Conservation (phyloP, 768 basidiomycete species). For the Tricholoma saponaceum region DNA sequence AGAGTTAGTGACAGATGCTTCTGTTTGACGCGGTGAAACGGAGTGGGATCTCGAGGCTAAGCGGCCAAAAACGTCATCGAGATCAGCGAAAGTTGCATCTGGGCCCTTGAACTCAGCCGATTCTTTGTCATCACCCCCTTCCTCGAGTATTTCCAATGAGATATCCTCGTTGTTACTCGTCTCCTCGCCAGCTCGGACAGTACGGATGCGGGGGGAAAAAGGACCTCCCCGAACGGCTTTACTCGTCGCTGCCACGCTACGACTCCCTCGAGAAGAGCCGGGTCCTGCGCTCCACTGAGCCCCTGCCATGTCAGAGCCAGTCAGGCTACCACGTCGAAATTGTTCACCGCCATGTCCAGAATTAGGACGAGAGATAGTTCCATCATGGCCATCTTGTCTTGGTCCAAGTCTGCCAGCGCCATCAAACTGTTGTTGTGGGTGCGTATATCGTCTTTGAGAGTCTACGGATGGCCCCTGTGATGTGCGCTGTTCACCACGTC, state of each 20-base stretch:
- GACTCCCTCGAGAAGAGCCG: not conserved
- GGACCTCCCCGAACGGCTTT: not conserved
- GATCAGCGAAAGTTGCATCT: constrained; percentile 19
- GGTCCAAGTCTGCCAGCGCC: not conserved
- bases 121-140: constrained; percentile 16
- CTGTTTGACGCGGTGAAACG: constrained; percentile 2
- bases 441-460: not conserved
- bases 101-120: constrained; percentile 15
- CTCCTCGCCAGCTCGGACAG: not conserved
- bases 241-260: not conserved
- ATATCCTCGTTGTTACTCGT: constrained; percentile 12
- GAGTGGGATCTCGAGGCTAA: not conserved
- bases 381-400: not conserved
- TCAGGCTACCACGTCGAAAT: not conserved
- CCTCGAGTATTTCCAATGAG: constrained; percentile 16
- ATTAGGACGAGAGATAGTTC: not conserved
- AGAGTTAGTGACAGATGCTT: constrained; percentile 1
- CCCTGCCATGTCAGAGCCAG: not conserved
- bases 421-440: not conserved
- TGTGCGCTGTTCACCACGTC: not conserved
- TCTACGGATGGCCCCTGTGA: not conserved
- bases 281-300: not conserved
- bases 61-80: constrained; percentile 20
- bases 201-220: not conserved
- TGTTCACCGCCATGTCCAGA: not conserved